Evolutionary conservation across 1,284 basidiomycete species (phyloP).

Genomic region (Cutaneotrichosporon cutaneum): DNA sequence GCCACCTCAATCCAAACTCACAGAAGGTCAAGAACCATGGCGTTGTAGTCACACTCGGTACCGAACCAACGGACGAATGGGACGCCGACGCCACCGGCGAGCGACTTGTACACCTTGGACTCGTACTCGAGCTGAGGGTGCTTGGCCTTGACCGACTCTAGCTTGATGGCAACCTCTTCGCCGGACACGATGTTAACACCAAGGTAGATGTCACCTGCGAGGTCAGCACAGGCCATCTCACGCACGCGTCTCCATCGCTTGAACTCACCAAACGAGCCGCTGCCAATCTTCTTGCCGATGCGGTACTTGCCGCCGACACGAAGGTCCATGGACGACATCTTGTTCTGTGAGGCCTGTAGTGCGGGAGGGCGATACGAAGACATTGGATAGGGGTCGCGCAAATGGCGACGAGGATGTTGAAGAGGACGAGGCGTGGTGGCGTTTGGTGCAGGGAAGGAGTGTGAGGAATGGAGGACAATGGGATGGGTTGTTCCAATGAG

Average conservation of each 20-base stretch:
- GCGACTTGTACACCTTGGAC: constrained; percentile 93
- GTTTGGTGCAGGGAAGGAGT: too few relatives aligned
- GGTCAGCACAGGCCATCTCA: constrained; percentile 20
- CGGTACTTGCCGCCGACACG: constrained; percentile 98
- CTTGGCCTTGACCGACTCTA: constrained; percentile 99
- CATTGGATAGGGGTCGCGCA: constrained; percentile 4
- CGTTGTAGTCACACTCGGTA: constrained; percentile 99
- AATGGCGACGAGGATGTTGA: not conserved
- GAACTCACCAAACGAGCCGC: constrained; percentile 89
- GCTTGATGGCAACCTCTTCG: constrained; percentile 99
- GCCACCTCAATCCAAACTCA: constrained; percentile 28
- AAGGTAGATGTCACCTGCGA: constrained; percentile 92
- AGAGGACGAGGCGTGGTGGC: constrained; percentile 6
- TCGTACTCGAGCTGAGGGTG: constrained; percentile 99
- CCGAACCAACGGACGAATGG: constrained; percentile 99
- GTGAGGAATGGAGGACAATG: constrained; percentile 5
- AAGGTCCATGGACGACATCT: constrained; percentile 70
- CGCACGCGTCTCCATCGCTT: not conserved
- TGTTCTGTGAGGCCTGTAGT: constrained; percentile 22
- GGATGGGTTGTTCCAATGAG: not conserved
- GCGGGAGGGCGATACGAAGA: not conserved
- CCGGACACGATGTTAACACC: constrained; percentile 99
- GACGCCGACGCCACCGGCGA: constrained; percentile 96
- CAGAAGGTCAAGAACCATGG: constrained; percentile 97
- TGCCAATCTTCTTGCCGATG: constrained; percentile 99